Percentiles rank a stretch among this genome's conserved stretches.
Evolutionary conservation across 768 basidiomycete genomes (phyloP).

Genomic region (Sporobolomyces phaffii): DNA sequence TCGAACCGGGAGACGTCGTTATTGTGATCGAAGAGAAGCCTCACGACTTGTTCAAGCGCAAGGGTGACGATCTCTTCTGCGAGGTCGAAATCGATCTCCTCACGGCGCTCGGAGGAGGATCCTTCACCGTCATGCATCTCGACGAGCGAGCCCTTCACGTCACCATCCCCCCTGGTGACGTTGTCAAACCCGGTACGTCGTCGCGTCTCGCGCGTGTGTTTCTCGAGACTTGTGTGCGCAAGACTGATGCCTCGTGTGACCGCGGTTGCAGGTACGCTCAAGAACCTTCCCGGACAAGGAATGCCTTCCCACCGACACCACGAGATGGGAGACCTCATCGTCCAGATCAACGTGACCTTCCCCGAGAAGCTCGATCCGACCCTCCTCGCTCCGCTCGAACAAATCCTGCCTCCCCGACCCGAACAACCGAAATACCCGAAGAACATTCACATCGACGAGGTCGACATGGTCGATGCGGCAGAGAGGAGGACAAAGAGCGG

Average conservation of each 20-base stretch:
- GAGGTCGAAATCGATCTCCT: slow-evolving; percentile 89
- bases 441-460: slow-evolving; percentile 62
- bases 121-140: slow-evolving; percentile 81
- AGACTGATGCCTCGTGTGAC: too few species aligned
- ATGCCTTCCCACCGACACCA: slow-evolving; percentile 99
- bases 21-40: slow-evolving; percentile 90
- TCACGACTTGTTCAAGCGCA: slow-evolving; percentile 79
- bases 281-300: slow-evolving; percentile 87
- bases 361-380: slow-evolving; percentile 69
- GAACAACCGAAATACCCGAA: slow-evolving; percentile 61
- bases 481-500: slow-evolving; percentile 35
- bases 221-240: too few species aligned
- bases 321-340: slow-evolving; percentile 85
- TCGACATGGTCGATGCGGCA: slow-evolving; percentile 65
- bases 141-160: slow-evolving; percentile 85
- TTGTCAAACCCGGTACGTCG: slow-evolving; percentile 79
- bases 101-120: slow-evolving; percentile 86
- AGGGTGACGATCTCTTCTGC: slow-evolving; percentile 75
- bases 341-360: slow-evolving; percentile 81
- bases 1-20: slow-evolving; percentile 86
- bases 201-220: neutral
- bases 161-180: slow-evolving; percentile 74
- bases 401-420: slow-evolving; percentile 70
- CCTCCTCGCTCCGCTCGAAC: slow-evolving; percentile 67
- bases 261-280: slow-evolving; percentile 82